phyloP scores from a whole-genome alignment of 2,329 filamentous ascomycete species.

The Exophiala sp. region DNA sequence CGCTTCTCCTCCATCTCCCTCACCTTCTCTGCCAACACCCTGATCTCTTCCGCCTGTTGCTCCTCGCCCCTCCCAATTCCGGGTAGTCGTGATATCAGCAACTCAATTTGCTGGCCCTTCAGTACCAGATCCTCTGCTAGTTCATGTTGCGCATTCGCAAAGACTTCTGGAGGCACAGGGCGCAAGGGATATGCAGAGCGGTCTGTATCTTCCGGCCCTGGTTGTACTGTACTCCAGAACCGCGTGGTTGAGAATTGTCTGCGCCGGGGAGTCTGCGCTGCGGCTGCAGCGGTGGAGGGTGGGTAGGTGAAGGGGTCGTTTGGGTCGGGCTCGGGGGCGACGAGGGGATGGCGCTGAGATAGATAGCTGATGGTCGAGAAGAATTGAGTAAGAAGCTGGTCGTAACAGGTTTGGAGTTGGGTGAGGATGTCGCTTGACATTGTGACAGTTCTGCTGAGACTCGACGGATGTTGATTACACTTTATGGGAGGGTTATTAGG shows the following conservation, averaged over 20 bases:
- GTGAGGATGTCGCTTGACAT: conserved; percentile 42
- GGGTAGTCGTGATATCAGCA: conserved; percentile 42
- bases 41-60: conserved; percentile 42
- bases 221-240: conserved; percentile 10
- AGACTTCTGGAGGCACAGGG: conserved; percentile 40
- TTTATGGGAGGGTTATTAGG: too few relatives aligned
- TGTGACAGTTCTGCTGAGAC: background rate
- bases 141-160: conserved; percentile 42
- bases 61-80: conserved; percentile 42
- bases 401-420: conserved; percentile 47
- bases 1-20: conserved; percentile 41
- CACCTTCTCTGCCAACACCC: conserved; percentile 41
- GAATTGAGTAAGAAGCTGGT: conserved; percentile 49
- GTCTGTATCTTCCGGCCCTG: conserved; percentile 26
- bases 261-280: conserved; percentile 31
- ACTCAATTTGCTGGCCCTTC: conserved; percentile 49
- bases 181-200: conserved; percentile 34
- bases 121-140: conserved; percentile 45
- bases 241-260: conserved; percentile 17
- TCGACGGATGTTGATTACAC: too few relatives aligned
- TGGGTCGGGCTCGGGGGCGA: conserved; percentile 34
- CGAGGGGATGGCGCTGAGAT: conserved; percentile 42
- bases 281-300: conserved; percentile 28
- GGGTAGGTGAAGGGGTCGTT: conserved; percentile 33
- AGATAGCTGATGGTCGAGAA: conserved; percentile 47